Conservation (phyloP, 2,329 filamentous ascomycete genomes). For the Aspergillus hortae region DNA sequence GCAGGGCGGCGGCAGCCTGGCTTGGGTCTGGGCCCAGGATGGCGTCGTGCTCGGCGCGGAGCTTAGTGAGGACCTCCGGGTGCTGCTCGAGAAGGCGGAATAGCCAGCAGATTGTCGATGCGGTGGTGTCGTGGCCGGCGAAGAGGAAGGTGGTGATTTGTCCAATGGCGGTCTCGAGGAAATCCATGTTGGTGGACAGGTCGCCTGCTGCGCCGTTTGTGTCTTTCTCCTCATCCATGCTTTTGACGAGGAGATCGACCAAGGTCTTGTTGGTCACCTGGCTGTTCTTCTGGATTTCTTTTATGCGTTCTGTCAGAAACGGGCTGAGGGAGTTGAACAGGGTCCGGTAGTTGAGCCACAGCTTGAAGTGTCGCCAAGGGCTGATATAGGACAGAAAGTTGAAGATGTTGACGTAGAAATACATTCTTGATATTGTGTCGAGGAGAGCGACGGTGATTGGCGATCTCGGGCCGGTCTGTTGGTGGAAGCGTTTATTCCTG, state of each 20-base stretch:
- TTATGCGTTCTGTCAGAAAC: background rate
- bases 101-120: slow-evolving; percentile 4
- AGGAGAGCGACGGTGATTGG: background rate
- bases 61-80: background rate
- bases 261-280: background rate
- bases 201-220: background rate
- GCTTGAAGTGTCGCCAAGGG: background rate
- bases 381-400: background rate
- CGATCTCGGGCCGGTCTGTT: background rate
- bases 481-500: background rate
- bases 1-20: background rate
- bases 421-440: background rate
- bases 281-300: background rate
- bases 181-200: background rate
- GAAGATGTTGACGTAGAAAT: background rate
- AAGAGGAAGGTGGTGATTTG: slow-evolving; percentile 9
- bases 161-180: slow-evolving; percentile 2
- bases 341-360: background rate
- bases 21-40: slow-evolving; percentile 3
- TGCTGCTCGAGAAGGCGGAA: slow-evolving; percentile 6
- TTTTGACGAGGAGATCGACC: background rate
- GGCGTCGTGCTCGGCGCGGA: slow-evolving; percentile 10
- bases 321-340: background rate
- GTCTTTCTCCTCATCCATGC: background rate
- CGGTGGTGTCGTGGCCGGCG: slow-evolving; percentile 9